A percentile compares a stretch with the other conserved stretches of the same genome.
Conservation (phyloP, 2,329 filamentous ascomycete genomes). For the Ceratocystis colombiana region DNA sequence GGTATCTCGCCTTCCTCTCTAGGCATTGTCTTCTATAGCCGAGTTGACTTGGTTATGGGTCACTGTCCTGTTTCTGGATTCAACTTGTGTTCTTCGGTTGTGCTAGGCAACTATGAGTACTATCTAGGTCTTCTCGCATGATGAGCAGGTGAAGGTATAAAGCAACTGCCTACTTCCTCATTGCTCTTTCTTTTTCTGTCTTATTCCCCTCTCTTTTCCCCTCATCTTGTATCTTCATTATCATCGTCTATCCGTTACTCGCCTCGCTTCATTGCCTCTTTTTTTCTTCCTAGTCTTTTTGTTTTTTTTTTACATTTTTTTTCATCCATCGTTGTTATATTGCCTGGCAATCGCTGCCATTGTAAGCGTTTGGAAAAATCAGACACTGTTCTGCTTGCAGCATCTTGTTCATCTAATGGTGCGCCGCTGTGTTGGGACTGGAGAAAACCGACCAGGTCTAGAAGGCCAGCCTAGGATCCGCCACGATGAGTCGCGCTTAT, state of each 20-base stretch:
- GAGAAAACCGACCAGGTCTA: slow-evolving; percentile 16
- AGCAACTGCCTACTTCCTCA: background rate
- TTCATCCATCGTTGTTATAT: background rate
- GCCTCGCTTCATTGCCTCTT: background rate
- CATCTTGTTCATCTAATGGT: slow-evolving; percentile 1
- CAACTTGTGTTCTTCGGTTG: slow-evolving; percentile 1
- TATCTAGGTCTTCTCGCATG: background rate
- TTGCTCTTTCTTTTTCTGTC: background rate
- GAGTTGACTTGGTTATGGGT: background rate
- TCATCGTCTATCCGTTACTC: background rate
- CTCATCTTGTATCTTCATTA: background rate
- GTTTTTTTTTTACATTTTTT: background rate
- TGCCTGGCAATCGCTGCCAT: background rate
- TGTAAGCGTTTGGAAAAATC: too few species aligned
- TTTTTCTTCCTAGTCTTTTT: background rate
- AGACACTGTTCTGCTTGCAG: background rate
- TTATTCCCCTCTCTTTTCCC: slow-evolving; percentile 9
- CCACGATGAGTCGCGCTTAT: slow-evolving; percentile 9
- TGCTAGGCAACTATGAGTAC: slow-evolving; percentile 1
- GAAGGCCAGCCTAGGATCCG: slow-evolving; percentile 12
- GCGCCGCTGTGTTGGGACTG: slow-evolving; percentile 12
- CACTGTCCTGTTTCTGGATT: background rate
- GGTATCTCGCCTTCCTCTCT: background rate
- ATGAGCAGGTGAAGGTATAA: background rate
- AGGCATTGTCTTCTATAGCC: background rate